Evolutionary conservation across 139 green algal genomes (phyloP).

Genomic region (Chlorella sp.): DNA sequence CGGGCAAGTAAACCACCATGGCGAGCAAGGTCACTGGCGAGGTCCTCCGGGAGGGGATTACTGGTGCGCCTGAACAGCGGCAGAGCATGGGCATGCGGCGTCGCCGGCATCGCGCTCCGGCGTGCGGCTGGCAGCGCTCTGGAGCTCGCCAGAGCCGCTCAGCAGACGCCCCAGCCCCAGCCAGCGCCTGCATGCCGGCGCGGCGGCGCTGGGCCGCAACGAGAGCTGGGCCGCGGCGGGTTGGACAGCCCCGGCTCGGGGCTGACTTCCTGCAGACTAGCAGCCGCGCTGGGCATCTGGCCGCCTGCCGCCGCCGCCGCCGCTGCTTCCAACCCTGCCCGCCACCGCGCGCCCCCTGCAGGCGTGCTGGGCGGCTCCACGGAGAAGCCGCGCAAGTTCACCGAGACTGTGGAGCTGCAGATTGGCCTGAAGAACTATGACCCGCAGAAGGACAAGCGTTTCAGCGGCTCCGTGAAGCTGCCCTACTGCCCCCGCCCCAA

Average conservation of each 20-base stretch:
- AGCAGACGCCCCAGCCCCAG: too few species aligned
- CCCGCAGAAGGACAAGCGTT: slow-evolving; percentile 99
- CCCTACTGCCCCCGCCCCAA: slow-evolving; percentile 94
- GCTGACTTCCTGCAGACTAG: not conserved
- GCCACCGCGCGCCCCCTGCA: slow-evolving; percentile 31
- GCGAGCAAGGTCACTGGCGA: slow-evolving; percentile 50
- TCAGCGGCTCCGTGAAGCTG: slow-evolving; percentile 98
- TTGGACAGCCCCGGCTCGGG: too few species aligned
- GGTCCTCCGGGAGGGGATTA: slow-evolving; percentile 48
- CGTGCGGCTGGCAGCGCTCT: not conserved
- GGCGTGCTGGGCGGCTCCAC: slow-evolving; percentile 81
- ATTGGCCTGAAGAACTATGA: slow-evolving; percentile 99
- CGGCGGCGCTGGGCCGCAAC: not conserved
- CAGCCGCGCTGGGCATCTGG: not conserved
- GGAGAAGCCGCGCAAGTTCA: slow-evolving; percentile 97
- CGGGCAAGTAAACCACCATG: slow-evolving; percentile 3
- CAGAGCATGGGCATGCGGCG: not conserved
- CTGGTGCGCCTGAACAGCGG: slow-evolving; percentile 3
- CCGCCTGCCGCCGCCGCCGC: not conserved
- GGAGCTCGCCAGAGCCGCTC: too few species aligned
- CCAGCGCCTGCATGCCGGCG: not conserved
- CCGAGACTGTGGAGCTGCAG: slow-evolving; percentile 99
- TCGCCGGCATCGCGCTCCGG: not conserved
- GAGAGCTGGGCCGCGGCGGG: not conserved
- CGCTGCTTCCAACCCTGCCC: not conserved